A percentile compares a stretch with the other conserved stretches of the same genome.
These are phyloP conservation scores for Fusarium coffeatum DNA, from an alignment of 2,329 filamentous ascomycete species.

Conservation along the genomic window DNA sequence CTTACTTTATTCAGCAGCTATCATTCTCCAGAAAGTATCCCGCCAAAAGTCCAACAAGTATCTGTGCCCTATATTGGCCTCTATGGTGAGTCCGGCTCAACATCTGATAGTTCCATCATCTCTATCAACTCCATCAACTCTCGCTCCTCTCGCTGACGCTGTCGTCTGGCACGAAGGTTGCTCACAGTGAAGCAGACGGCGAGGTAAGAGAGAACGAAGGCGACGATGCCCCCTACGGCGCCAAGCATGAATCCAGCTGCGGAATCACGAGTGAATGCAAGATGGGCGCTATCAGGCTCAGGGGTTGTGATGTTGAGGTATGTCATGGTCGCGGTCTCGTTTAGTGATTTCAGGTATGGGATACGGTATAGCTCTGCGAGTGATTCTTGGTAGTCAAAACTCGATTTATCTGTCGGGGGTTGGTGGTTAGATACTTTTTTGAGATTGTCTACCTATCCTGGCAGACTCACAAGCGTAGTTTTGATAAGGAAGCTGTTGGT, in stretches of 20 bases:
- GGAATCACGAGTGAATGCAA: conserved; percentile 16
- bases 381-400: not conserved
- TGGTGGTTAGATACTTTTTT: not conserved
- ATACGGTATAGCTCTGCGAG: not conserved
- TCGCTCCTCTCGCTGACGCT: not conserved
- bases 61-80: not conserved
- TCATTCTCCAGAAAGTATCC: not conserved
- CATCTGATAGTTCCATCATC: not conserved
- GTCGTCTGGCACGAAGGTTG: not conserved
- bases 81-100: not conserved
- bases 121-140: not conserved
- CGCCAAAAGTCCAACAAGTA: not conserved
- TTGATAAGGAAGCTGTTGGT: not conserved
- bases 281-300: not conserved
- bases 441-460: not conserved
- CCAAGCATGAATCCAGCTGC: conserved; percentile 30
- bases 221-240: conserved; percentile 17
- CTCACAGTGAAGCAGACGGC: conserved; percentile 14
- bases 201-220: conserved; percentile 22
- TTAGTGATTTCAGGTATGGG: not conserved
- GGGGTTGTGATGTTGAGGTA: not conserved
- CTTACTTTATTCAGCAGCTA: not conserved
- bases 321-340: not conserved
- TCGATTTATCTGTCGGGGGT: not conserved
- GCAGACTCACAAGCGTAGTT: not conserved